Percentiles rank a stretch among this genome's conserved stretches.
Evolutionary conservation across 192 early-diverging fungal genomes (phyloP).

Genomic region (Podila epicladia): DNA sequence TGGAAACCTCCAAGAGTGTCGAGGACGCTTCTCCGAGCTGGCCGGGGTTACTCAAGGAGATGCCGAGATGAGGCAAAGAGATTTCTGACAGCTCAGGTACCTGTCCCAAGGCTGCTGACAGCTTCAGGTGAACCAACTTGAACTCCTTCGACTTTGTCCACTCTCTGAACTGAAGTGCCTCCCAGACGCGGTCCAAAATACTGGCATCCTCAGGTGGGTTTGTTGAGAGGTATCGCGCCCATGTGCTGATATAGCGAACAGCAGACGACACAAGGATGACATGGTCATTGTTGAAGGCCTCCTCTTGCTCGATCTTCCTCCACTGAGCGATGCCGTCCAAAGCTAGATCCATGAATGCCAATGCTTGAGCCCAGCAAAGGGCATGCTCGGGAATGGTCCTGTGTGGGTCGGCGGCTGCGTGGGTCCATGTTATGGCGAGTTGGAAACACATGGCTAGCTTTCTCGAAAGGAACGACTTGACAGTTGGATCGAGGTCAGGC

Average conservation of each 20-base stretch:
- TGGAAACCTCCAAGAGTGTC: conserved; percentile 25
- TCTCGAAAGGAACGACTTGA: conserved; percentile 24
- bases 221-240: conserved; percentile 49
- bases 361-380: conserved; percentile 59
- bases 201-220: conserved; percentile 39
- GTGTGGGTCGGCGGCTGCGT: conserved; percentile 57
- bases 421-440: conserved; percentile 43
- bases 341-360: conserved; percentile 49
- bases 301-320: conserved; percentile 7
- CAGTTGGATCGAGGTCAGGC: neutral
- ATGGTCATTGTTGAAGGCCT: conserved; percentile 9
- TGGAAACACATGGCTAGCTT: conserved; percentile 38
- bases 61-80: conserved; percentile 29
- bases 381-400: conserved; percentile 57
- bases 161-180: conserved; percentile 9
- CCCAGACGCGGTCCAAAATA: conserved; percentile 42
- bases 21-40: conserved; percentile 11
- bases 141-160: conserved; percentile 18
- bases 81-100: conserved; percentile 10
- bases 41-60: conserved; percentile 37
- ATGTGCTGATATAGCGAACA: conserved; percentile 46
- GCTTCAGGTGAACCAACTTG: conserved; percentile 10
- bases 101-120: neutral
- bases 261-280: conserved; percentile 20
- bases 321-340: conserved; percentile 35